Percentiles rank a stretch among this genome's conserved stretches.
phyloP scores from a whole-genome alignment of 148 eudicot species.

The Dysphania ambrosioides region DNA sequence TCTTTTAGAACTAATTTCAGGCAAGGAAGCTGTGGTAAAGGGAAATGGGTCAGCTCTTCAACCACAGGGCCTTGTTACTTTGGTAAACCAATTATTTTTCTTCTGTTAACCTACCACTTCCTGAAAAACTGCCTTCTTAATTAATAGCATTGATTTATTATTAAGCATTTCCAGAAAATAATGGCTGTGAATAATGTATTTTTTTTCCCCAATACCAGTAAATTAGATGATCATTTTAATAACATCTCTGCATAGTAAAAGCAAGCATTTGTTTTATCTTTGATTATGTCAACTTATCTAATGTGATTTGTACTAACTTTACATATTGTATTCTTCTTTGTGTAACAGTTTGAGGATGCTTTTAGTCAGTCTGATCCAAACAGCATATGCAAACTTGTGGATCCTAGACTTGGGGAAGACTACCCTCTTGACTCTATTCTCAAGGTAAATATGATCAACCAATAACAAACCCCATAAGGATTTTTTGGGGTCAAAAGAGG shows the following conservation, averaged over 20 bases:
- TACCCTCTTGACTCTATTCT: slow-evolving; percentile 57
- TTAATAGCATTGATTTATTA: neutral
- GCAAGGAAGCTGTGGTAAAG: slow-evolving; percentile 78
- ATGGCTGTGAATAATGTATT: neutral
- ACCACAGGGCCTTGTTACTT: slow-evolving; percentile 59
- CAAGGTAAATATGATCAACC: slow-evolving; percentile 43
- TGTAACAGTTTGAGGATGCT: slow-evolving; percentile 58
- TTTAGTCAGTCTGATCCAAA: slow-evolving; percentile 49
- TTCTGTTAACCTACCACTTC: neutral
- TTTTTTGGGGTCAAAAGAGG: neutral
- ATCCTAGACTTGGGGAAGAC: slow-evolving; percentile 63
- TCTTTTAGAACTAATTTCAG: slow-evolving; percentile 83
- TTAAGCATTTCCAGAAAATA: neutral
- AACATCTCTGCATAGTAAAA: neutral
- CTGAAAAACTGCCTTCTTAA: neutral
- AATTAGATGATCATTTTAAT: neutral
- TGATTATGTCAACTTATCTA: neutral
- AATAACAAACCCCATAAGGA: neutral
- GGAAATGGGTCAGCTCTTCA: slow-evolving; percentile 37
- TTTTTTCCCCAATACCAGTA: neutral
- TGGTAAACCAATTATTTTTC: slow-evolving; percentile 42
- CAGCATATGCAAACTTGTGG: slow-evolving; percentile 50
- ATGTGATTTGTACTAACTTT: neutral
- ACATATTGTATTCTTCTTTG: neutral
- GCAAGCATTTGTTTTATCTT: neutral